Percentiles rank a stretch among this genome's conserved stretches.
These are phyloP conservation scores for Calophaca sinica DNA, from an alignment of 306 rosid species.

Conservation along the genomic window DNA sequence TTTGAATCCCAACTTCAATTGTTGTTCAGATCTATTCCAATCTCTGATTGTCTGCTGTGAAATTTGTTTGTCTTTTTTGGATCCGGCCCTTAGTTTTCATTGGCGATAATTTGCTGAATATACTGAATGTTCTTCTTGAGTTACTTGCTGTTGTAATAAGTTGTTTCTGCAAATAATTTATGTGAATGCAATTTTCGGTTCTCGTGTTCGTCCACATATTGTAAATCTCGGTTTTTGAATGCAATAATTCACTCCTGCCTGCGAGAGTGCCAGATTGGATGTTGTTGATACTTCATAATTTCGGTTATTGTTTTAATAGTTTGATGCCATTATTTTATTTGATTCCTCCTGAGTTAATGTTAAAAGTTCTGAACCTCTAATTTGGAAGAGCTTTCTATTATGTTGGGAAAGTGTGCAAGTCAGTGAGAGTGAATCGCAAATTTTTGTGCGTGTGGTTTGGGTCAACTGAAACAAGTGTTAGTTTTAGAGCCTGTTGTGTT, in stretches of 20 bases:
- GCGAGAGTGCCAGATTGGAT: too few relatives aligned
- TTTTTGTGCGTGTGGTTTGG: background rate
- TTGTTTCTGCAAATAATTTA: background rate
- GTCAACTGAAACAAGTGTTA: background rate
- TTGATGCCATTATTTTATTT: background rate
- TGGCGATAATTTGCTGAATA: too few relatives aligned
- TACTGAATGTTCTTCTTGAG: background rate
- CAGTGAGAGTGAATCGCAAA: background rate
- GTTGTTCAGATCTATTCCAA: background rate
- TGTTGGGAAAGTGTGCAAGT: background rate
- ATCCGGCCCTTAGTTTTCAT: background rate
- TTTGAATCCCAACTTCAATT: background rate
- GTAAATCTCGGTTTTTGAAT: background rate
- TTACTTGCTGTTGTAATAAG: background rate
- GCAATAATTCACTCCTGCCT: background rate
- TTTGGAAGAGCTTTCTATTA: background rate
- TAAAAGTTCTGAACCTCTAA: background rate
- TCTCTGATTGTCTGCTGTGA: conserved; percentile 66
- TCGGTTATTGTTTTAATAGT: background rate
- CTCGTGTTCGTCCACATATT: too few relatives aligned
- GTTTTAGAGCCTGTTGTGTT: background rate
- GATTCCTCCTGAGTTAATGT: background rate
- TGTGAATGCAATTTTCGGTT: background rate
- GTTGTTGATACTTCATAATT: too few relatives aligned
- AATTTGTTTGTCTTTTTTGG: conserved; percentile 13